Evolutionary conservation across 1,284 basidiomycete genomes (phyloP), one percentile per base, ranked within the genome.

Genomic region (Ustilago shanxiensis): DNA sequence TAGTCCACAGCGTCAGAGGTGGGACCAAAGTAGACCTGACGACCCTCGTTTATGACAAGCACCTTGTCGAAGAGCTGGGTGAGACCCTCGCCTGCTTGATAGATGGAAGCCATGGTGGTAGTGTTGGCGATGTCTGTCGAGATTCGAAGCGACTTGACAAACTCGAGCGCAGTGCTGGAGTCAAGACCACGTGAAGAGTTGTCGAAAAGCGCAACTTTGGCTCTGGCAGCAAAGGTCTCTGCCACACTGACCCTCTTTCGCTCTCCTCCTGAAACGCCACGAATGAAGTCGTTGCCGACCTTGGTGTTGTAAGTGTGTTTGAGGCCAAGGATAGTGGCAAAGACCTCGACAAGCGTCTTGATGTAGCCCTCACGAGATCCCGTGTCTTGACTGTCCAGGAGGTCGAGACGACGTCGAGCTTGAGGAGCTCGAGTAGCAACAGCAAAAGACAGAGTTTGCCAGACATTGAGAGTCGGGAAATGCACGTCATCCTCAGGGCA

Each of bases 261-360:
- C 60, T 87, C 86, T 55, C 90, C 90, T 68, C 90, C 90, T 11
- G 77, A 80, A 16, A 83, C 77, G 65, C 82, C 81, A 10, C 82
- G 77, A 28, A 83, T 62, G 14, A 68, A 60, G 28, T 79, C 71
- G 63, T 82, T 77, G 33, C 82, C 82, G 60, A 90, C 89, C 44
- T 71, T 62, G 47, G 82, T 84, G 68, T 83, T 77, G 73, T 77
- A 81, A 10, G 82, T 84, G 51, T 84, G 81, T 1, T 74, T 65
- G 31, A 82, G 67, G 47, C 79, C 81, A 9, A 84, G 77, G 45
- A 81, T 75, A 16, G 81, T 81, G 22, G 73, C 79, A 39, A 84
- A 54, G 3, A 74, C 77, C 37, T 84, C 81, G 61, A 73, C 69
- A n/a, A 71, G 35, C 10, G 72, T 76, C 41, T 58, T 64, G 45